Percentiles rank a stretch among this genome's conserved stretches.
Evolutionary conservation across 164 flowering plant genomes (phyloP).

Genomic region (Aristolochia californica): DNA sequence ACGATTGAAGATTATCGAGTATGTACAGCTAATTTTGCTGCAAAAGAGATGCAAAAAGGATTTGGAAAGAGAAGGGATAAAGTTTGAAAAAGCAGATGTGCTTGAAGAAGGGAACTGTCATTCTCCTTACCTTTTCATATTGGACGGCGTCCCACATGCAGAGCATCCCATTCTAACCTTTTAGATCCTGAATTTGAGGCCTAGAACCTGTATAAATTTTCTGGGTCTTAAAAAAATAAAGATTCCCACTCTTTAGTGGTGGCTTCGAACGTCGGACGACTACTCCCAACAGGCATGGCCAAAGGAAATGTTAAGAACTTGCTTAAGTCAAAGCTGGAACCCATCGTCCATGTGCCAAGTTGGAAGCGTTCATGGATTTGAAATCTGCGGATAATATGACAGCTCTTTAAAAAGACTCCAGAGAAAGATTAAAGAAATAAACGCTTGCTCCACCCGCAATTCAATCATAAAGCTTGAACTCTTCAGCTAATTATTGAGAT

Average conservation of each 20-base stretch:
- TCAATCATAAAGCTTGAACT: not conserved
- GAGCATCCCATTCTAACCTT: slow-evolving; percentile 15
- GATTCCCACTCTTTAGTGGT: slow-evolving; percentile 5
- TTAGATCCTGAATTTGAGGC: slow-evolving; percentile 27
- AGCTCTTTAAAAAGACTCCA: not conserved
- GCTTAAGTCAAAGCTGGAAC: slow-evolving; percentile 4
- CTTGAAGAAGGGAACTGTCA: slow-evolving; percentile 1
- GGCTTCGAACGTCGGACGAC: slow-evolving; percentile 12
- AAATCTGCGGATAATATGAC: not conserved
- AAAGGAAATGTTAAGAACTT: slow-evolving; percentile 6
- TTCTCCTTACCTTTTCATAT: slow-evolving; percentile 5
- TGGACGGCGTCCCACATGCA: slow-evolving; percentile 28
- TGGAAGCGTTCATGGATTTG: slow-evolving; percentile 7
- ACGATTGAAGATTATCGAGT: no score
- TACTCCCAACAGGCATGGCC: slow-evolving; percentile 8
- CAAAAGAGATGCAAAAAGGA: no score
- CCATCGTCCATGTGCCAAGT: slow-evolving; percentile 23
- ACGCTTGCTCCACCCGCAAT: not conserved
- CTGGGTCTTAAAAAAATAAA: not conserved
- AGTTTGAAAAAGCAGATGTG: no score
- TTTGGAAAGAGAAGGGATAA: no score
- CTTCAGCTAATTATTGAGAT: not conserved
- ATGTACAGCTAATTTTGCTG: no score
- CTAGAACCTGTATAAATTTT: not conserved
- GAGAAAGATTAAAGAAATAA: not conserved